Evolutionary conservation across 2,329 filamentous ascomycete genomes (phyloP).

Genomic region (Exophiala aquamarina): DNA sequence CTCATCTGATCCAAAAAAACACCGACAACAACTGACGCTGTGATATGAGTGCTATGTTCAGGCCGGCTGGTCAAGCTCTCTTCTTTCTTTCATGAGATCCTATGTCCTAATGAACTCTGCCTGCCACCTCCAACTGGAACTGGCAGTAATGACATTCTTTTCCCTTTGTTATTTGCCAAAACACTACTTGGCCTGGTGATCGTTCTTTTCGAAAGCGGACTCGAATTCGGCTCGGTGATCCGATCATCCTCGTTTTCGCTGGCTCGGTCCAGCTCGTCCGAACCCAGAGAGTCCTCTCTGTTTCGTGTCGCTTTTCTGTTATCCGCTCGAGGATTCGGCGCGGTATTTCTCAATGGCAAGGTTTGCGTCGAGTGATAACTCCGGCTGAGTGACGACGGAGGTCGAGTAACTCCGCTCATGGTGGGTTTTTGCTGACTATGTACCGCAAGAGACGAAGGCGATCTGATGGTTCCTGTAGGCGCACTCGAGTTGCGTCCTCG

Average conservation of each 20-base stretch:
- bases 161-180: constrained; percentile 25
- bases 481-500: constrained; percentile 19
- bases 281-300: constrained; percentile 3
- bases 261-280: constrained; percentile 18
- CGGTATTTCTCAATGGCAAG: constrained; percentile 15
- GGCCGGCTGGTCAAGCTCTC: background rate
- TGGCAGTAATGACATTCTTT: constrained; percentile 29
- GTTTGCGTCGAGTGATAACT: constrained; percentile 16
- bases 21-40: too few species aligned
- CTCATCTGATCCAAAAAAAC: too few species aligned
- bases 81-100: constrained; percentile 11
- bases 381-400: constrained; percentile 24
- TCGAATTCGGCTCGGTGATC: constrained; percentile 25
- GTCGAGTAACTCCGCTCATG: constrained; percentile 18
- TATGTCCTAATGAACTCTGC: constrained; percentile 22
- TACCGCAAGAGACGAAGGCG: constrained; percentile 27
- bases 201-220: constrained; percentile 27
- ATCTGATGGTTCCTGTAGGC: constrained; percentile 25
- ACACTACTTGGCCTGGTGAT: constrained; percentile 28
- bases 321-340: constrained; percentile 12
- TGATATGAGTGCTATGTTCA: background rate
- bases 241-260: constrained; percentile 25
- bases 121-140: constrained; percentile 21
- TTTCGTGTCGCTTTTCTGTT: constrained; percentile 7
- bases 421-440: constrained; percentile 20